Conservation (phyloP, 2,329 filamentous ascomycete species). For the Fusarium poae region DNA sequence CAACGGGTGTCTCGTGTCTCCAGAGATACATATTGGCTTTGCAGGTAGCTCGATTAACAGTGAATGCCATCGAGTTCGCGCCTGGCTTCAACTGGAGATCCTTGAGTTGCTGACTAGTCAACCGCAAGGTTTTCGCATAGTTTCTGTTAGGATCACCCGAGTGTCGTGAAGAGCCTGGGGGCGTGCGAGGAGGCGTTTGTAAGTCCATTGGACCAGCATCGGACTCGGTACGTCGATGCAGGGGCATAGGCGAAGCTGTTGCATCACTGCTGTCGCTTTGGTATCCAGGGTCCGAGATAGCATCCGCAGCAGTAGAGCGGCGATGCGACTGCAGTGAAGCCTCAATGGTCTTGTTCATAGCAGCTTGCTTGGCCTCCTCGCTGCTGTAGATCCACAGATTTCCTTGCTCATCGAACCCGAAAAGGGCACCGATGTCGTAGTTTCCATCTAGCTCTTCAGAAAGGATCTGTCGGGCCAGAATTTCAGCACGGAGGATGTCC, state of each 20-base stretch:
- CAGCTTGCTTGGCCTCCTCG: conserved; percentile 93
- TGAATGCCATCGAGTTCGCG: conserved; percentile 95
- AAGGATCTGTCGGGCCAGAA: conserved; percentile 92
- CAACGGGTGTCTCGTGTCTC: conserved; percentile 90
- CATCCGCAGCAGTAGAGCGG: conserved; percentile 75
- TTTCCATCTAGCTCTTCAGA: conserved; percentile 93
- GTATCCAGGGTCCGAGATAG: conserved; percentile 92
- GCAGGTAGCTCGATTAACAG: conserved; percentile 94
- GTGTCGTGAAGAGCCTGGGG: conserved; percentile 71
- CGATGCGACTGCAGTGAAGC: conserved; percentile 61
- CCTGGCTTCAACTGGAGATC: conserved; percentile 83
- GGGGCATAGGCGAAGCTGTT: conserved; percentile 61
- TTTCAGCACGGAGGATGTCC: conserved; percentile 89
- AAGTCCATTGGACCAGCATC: conserved; percentile 68
- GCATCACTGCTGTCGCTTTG: conserved; percentile 86
- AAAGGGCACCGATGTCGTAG: conserved; percentile 95
- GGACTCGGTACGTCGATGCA: conserved; percentile 76
- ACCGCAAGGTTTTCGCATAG: conserved; percentile 94
- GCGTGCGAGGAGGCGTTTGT: conserved; percentile 76
- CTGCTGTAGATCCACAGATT: conserved; percentile 99
- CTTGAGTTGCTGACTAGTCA: conserved; percentile 96
- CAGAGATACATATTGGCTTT: conserved; percentile 94
- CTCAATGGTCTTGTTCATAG: conserved; percentile 74
- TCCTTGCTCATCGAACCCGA: conserved; percentile 93
- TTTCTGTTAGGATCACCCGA: conserved; percentile 81